Percentiles rank a stretch among this genome's conserved stretches.
Conservation (phyloP, 345 rosid species). For the Aegle marmelos region DNA sequence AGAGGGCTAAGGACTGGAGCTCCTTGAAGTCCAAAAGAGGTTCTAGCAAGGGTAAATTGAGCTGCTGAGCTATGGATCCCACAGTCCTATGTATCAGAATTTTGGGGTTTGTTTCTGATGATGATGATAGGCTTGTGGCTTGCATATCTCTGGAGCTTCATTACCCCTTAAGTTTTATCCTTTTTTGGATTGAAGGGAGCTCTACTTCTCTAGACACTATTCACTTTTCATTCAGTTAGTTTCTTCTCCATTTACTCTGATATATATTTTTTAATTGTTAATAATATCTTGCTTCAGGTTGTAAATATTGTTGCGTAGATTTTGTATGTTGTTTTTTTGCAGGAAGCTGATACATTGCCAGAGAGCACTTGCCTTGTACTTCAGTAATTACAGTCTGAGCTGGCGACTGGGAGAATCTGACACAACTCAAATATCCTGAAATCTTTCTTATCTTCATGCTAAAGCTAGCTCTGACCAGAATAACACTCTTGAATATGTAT, state of each 20-base stretch:
- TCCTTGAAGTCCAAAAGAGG: slow-evolving; percentile 91
- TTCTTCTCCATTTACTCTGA: neutral
- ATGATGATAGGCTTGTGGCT: slow-evolving; percentile 70
- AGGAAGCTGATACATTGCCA: neutral
- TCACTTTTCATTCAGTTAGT: too few species aligned
- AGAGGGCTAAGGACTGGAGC: slow-evolving; percentile 47
- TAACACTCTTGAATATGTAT: too few species aligned
- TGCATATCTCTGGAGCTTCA: slow-evolving; percentile 89
- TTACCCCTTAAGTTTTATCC: slow-evolving; percentile 37
- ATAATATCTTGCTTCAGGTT: neutral
- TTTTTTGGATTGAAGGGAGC: slow-evolving; percentile 99
- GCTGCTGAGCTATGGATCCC: slow-evolving; percentile 97
- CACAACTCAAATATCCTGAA: neutral
- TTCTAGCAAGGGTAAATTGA: slow-evolving; percentile 44
- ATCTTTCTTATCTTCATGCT: neutral
- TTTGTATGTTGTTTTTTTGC: neutral
- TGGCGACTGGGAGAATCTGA: neutral
- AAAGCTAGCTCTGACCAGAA: too few species aligned
- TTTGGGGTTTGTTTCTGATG: neutral
- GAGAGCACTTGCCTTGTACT: too few species aligned
- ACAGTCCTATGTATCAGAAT: slow-evolving; percentile 38
- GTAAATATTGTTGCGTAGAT: neutral
- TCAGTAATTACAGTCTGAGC: neutral
- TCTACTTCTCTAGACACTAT: slow-evolving; percentile 39
- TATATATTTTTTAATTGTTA: rapidly evolving